Evolutionary conservation across 1,284 basidiomycete genomes (phyloP).

Genomic region (Ceraceosorus guamensis): DNA sequence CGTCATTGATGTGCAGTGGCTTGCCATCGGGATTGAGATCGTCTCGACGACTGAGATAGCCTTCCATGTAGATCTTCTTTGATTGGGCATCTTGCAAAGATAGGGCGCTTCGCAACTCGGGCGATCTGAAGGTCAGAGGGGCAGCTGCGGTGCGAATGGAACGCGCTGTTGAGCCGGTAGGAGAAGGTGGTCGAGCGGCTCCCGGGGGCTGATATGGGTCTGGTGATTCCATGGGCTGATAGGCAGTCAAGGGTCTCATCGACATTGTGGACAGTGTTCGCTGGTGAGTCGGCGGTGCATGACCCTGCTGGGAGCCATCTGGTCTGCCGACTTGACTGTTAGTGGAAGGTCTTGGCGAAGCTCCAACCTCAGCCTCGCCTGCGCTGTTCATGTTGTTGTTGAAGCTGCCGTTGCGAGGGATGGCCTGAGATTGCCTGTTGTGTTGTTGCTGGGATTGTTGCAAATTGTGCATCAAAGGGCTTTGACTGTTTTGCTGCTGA

Average conservation of each 20-base stretch:
- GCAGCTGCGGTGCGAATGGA: conserved; percentile 29
- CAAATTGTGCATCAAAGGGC: neutral
- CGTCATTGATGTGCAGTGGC: conserved; percentile 32
- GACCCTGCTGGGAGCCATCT: neutral
- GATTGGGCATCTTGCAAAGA: conserved; percentile 41
- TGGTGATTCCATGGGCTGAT: conserved; percentile 38
- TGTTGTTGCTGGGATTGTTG: neutral
- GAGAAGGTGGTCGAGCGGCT: conserved; percentile 18
- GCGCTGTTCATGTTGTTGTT: too few species aligned
- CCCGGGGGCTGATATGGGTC: conserved; percentile 9
- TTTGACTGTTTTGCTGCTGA: neutral
- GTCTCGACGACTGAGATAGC: conserved; percentile 42
- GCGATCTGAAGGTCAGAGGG: conserved; percentile 42
- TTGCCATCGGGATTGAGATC: conserved; percentile 42
- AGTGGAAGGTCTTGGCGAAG: too few species aligned
- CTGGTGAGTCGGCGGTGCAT: conserved; percentile 1
- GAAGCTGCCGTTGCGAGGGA: too few species aligned
- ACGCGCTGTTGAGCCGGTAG: conserved; percentile 23
- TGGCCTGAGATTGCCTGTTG: neutral
- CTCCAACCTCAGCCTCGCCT: too few species aligned
- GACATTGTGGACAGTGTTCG: conserved; percentile 13
- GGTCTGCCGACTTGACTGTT: too few species aligned
- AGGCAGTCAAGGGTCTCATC: conserved; percentile 41
- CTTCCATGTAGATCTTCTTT: conserved; percentile 47
- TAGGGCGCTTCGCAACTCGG: conserved; percentile 41